Conservation (phyloP, 768 basidiomycete species). For the Lactarius pseudohatsudake region DNA sequence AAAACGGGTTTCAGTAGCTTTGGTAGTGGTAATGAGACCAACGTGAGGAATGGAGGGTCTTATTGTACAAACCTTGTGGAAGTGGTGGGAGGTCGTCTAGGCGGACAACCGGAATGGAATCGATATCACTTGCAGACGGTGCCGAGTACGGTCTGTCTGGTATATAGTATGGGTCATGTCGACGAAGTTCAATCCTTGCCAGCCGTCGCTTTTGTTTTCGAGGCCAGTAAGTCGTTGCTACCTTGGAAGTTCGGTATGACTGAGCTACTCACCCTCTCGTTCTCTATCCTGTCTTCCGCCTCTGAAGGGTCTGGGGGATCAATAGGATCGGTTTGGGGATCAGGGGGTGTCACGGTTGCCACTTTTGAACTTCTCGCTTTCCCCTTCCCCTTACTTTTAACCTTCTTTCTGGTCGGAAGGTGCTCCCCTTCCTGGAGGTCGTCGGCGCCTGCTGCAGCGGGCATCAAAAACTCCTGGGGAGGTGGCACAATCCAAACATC, state of each 20-base stretch:
- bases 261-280: conserved; percentile 58
- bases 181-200: conserved; percentile 70
- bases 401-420: conserved; percentile 34
- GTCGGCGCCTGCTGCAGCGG: conserved; percentile 37
- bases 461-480: conserved; percentile 39
- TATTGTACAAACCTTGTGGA: conserved; percentile 34
- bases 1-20: conserved; percentile 3
- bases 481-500: conserved; percentile 83
- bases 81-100: conserved; percentile 69
- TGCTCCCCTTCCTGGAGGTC: conserved; percentile 37
- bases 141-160: conserved; percentile 56
- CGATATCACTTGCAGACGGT: conserved; percentile 58
- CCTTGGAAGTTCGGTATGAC: neutral
- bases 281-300: conserved; percentile 53
- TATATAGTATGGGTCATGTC: conserved; percentile 92
- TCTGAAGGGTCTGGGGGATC: conserved; percentile 40
- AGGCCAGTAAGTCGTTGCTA: neutral
- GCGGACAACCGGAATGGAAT: conserved; percentile 87
- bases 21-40: conserved; percentile 2
- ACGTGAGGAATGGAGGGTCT: conserved; percentile 1
- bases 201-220: conserved; percentile 58
- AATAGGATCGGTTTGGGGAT: conserved; percentile 19
- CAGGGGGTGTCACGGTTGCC: conserved; percentile 34
- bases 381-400: conserved; percentile 46
- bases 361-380: conserved; percentile 42